Evolutionary conservation across 352 stramenopile genomes (phyloP).

Genomic region (Phytopythium montanum): DNA sequence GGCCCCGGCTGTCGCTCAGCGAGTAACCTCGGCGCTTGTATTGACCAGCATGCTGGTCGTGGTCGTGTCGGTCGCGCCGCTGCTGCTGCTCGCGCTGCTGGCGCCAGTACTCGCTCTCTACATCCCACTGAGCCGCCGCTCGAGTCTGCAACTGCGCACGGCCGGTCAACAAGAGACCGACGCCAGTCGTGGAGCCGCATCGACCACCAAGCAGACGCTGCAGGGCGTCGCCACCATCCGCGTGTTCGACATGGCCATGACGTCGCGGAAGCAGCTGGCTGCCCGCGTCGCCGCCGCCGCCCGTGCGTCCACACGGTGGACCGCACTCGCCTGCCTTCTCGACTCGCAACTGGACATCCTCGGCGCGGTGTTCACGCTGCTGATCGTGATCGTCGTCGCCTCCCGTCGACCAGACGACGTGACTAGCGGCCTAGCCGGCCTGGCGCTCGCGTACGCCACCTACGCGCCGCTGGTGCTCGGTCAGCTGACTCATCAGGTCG

Average conservation of each 20-base stretch:
- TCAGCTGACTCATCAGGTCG: constrained; percentile 93
- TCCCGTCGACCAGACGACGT: constrained; percentile 28
- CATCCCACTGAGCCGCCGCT: constrained; percentile 59
- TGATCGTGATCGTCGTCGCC: constrained; percentile 88
- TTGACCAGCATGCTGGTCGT: constrained; percentile 52
- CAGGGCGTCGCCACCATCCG: constrained; percentile 69
- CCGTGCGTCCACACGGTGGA: constrained; percentile 88
- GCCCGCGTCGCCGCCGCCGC: constrained; percentile 62
- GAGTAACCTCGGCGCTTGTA: constrained; percentile 42
- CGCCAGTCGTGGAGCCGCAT: constrained; percentile 87
- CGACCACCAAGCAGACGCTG: constrained; percentile 90
- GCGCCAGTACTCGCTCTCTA: constrained; percentile 68
- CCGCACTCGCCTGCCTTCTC: constrained; percentile 94
- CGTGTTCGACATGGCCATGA: constrained; percentile 47
- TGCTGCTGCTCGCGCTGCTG: constrained; percentile 42
- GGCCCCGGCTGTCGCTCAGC: constrained; percentile 38
- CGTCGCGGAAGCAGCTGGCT: constrained; percentile 33
- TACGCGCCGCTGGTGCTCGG: constrained; percentile 92
- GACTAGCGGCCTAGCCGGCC: constrained; percentile 82
- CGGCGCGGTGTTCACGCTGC: constrained; percentile 86
- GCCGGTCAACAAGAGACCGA: constrained; percentile 62
- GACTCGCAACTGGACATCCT: constrained; percentile 90
- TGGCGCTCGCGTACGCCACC: constrained; percentile 94
- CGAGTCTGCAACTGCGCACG: constrained; percentile 62
- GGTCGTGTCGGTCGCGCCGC: constrained; percentile 36